Conservation (phyloP, 1,284 basidiomycete species). For the Leucocoprinus gongylophorus region DNA sequence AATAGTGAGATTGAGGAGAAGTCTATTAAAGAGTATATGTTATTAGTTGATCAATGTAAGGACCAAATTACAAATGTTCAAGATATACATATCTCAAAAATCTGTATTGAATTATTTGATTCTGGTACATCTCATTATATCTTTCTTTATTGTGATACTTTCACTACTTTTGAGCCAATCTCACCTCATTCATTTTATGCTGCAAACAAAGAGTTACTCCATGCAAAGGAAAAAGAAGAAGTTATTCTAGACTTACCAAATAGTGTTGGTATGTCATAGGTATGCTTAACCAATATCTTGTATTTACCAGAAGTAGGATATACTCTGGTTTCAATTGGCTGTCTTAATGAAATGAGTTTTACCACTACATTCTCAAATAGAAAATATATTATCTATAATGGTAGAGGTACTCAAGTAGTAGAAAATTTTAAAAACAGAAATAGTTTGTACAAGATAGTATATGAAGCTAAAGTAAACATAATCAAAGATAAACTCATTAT, state of each 20-base stretch:
- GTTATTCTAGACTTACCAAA: conserved; percentile 33
- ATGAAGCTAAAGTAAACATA: no score
- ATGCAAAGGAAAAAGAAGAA: conserved; percentile 25
- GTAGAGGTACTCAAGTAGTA: conserved; percentile 20
- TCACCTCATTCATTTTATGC: conserved; percentile 23
- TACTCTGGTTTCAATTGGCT: conserved; percentile 30
- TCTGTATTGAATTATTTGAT: conserved; percentile 28
- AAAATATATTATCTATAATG: conserved; percentile 22
- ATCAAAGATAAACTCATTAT: no score
- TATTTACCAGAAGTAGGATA: conserved; percentile 29
- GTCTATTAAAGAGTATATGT: conserved; percentile 24
- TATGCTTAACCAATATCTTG: conserved; percentile 30
- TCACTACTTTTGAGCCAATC: conserved; percentile 22
- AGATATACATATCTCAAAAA: no score
- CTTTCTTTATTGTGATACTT: conserved; percentile 29
- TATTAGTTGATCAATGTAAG: conserved; percentile 29
- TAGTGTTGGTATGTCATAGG: conserved; percentile 19
- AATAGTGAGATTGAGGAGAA: no score
- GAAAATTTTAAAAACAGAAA: no score
- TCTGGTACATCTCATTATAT: conserved; percentile 34
- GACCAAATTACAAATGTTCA: no score
- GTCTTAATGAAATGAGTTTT: conserved; percentile 29
- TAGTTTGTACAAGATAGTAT: no score
- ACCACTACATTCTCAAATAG: conserved; percentile 22
- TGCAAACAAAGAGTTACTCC: conserved; percentile 30